A percentile compares a stretch with the other conserved stretches of the same genome.
phyloP scores from a whole-genome alignment of 805 yeast species.

The Candida ficus region DNA sequence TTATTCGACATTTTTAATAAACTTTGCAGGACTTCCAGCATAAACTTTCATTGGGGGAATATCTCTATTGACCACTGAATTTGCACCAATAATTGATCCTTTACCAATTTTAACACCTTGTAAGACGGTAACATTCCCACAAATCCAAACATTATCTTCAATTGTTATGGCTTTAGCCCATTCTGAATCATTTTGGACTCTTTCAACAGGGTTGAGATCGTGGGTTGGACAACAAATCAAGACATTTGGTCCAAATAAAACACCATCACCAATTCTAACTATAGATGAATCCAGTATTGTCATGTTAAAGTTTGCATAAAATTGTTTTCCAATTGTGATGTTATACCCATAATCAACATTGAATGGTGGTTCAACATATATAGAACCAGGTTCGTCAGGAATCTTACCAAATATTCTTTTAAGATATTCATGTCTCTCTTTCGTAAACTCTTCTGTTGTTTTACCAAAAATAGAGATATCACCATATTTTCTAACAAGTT shows the following conservation, averaged over 20 bases:
- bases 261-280: conserved; percentile 55
- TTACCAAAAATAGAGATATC: conserved; percentile 18
- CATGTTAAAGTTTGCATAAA: conserved; percentile 54
- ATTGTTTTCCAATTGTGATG: conserved; percentile 46
- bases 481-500: conserved; percentile 23
- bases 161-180: conserved; percentile 1
- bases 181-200: conserved; percentile 1
- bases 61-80: not conserved
- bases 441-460: conserved; percentile 22
- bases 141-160: not conserved
- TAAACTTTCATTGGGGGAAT: conserved; percentile 1
- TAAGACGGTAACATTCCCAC: conserved; percentile 1
- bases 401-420: conserved; percentile 40
- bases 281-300: conserved; percentile 52
- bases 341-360: conserved; percentile 65
- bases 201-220: not conserved
- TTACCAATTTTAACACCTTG: conserved; percentile 1
- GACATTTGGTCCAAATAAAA: conserved; percentile 29
- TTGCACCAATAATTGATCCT: not conserved
- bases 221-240: not conserved
- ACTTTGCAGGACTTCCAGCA: not conserved
- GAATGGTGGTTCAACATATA: conserved; percentile 41
- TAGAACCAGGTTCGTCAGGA: conserved; percentile 28
- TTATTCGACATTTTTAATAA: not conserved
- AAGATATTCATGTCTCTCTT: conserved; percentile 34